Evolutionary conservation across 2,329 filamentous ascomycete genomes (phyloP), one percentile per base, ranked within the genome.

Genomic region (Hypoxylon sp.): DNA sequence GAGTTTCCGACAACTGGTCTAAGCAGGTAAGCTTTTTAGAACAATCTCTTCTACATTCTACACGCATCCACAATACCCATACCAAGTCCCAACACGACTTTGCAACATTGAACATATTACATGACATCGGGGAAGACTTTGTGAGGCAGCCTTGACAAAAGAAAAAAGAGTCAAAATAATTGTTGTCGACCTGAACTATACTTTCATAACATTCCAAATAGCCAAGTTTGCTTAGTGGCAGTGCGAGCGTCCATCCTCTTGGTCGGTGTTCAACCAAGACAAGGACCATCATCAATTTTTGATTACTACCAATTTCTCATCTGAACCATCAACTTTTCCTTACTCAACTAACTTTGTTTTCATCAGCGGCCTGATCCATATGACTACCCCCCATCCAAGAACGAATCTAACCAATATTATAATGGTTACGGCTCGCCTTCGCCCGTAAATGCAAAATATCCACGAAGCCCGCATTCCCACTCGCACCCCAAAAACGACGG

Each of bases 291-390:
- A 48, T 64, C 62, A 61, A 66, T 66, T 68, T 65, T 68, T 54
- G 30, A 56, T 64, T 56, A 54, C 50, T 27, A 54, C 45, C 50
- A 48, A 64, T 53, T 63, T 48, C 46, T 32, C 41, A 29, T 43
- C 43, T 48, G n/a, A 60, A 34, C 12, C 50, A 50, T 39, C 55
- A 32, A 48, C 16, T 32, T 51, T 58, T 32, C 41, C 25, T n/a
- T 14, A n/a, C 29, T 21, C 25, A 21, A 53, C 57, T 63, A 54
- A 61, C 54, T 16, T 67, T 50, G 34, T 23, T 62, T 34, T 14
- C 19, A 16, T 56, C 70, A 73, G 65, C 83, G 86, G 63, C 78
- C 76, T 58, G 74, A 82, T 45, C 79, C 83, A 48, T 87, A 86
- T 57, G 73, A 74, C 61, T 72, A 72, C 56, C 55, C 72, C 21